These are phyloP conservation scores for Metschnikowia reukaufii DNA, from an alignment of 805 yeast genomes.

Conservation along the genomic window DNA sequence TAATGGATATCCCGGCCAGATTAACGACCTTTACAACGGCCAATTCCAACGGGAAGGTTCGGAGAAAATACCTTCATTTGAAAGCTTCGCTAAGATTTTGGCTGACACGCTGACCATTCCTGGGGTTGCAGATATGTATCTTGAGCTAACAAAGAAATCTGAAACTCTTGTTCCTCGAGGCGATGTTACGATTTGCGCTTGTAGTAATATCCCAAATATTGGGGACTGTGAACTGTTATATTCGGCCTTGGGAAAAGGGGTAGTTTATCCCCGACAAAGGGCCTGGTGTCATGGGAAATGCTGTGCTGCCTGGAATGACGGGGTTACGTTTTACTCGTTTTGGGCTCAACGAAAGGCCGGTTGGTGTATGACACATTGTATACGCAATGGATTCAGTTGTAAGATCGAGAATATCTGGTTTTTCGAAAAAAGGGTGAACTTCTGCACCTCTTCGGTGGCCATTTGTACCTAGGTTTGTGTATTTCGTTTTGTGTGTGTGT, in stretches of 20 bases:
- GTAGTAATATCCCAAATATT: background rate
- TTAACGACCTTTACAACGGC: background rate
- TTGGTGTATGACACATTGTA: background rate
- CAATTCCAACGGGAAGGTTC: background rate
- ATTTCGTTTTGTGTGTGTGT: too few species aligned
- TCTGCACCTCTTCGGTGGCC: background rate
- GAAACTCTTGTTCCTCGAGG: too few species aligned
- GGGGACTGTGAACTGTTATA: background rate
- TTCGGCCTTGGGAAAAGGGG: background rate
- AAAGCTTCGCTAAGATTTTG: background rate
- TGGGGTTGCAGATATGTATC: background rate
- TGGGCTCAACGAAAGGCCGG: background rate
- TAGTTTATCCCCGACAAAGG: background rate
- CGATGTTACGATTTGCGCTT: background rate
- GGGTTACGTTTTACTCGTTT: background rate
- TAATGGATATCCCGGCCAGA: constrained; percentile 1
- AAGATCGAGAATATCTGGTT: background rate
- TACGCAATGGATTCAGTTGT: background rate
- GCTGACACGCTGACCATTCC: background rate
- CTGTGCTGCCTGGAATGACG: background rate
- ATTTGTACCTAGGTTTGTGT: background rate
- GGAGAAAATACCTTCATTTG: background rate
- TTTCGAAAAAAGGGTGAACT: background rate
- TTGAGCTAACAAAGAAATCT: background rate
- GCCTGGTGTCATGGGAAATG: background rate